A percentile compares a stretch with the other conserved stretches of the same genome.
Evolutionary conservation across 352 stramenopile genomes (phyloP).

Genomic region (Thalassiosira pacifica): DNA sequence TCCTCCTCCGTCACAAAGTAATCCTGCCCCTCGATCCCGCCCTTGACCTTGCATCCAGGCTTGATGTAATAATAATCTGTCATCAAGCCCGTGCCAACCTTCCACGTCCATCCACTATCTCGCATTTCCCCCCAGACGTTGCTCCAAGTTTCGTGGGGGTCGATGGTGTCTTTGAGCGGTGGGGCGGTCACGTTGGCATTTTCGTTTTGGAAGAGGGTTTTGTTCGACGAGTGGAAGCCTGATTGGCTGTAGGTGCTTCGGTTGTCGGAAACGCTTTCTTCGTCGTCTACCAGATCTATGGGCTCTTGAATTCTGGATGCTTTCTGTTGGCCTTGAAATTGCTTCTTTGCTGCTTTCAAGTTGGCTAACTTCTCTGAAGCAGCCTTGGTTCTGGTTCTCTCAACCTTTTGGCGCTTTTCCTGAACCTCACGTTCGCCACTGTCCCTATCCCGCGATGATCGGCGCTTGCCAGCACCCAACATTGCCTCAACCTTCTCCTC

Average conservation of each 20-base stretch:
- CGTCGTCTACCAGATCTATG: constrained; percentile 3
- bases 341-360: neutral
- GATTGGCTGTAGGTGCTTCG: constrained; percentile 30
- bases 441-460: too few species aligned
- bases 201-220: constrained; percentile 32
- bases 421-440: too few species aligned
- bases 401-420: constrained; percentile 4
- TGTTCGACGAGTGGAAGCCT: constrained; percentile 27
- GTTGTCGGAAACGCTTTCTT: neutral
- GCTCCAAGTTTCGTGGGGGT: constrained; percentile 29
- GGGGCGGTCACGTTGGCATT: constrained; percentile 22
- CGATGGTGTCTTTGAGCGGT: constrained; percentile 14
- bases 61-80: constrained; percentile 61
- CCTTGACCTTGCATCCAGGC: constrained; percentile 34
- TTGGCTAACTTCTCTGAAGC: constrained; percentile 7
- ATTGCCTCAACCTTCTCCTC: constrained; percentile 10
- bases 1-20: constrained; percentile 48
- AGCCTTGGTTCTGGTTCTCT: too few species aligned
- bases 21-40: constrained; percentile 35
- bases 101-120: constrained; percentile 47
- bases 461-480: too few species aligned
- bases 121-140: constrained; percentile 44
- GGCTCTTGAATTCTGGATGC: neutral
- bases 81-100: constrained; percentile 45
- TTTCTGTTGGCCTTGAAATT: neutral